These are phyloP conservation scores for Mycena indigotica DNA, from an alignment of 768 basidiomycete genomes.

Conservation along the genomic window DNA sequence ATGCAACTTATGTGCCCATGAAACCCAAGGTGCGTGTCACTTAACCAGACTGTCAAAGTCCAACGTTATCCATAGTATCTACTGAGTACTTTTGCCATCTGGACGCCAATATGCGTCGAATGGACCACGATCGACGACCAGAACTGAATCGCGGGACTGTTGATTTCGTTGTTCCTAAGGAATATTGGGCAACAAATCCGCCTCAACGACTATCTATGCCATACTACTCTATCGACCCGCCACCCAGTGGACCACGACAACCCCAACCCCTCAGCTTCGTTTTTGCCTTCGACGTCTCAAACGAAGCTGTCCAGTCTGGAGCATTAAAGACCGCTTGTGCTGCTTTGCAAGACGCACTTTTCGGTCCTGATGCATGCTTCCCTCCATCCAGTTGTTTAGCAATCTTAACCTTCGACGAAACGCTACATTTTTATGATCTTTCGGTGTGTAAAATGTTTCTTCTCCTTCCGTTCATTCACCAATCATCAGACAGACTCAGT, in stretches of 20 bases:
- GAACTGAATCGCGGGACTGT: conserved; percentile 91
- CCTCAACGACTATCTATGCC: conserved; percentile 53
- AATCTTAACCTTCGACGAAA: conserved; percentile 79
- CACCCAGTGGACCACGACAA: conserved; percentile 44
- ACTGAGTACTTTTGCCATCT: conserved; percentile 84
- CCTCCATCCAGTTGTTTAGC: conserved; percentile 62
- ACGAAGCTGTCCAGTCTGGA: conserved; percentile 66
- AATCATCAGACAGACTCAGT: conserved; percentile 47
- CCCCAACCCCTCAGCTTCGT: conserved; percentile 75
- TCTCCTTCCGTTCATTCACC: conserved; percentile 19
- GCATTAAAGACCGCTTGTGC: conserved; percentile 69
- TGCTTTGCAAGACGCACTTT: conserved; percentile 63
- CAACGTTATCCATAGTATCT: conserved; percentile 51
- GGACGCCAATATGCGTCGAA: conserved; percentile 71
- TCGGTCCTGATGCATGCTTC: conserved; percentile 58
- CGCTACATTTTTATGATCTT: conserved; percentile 87
- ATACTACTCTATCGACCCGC: conserved; percentile 55
- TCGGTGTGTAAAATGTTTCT: conserved; percentile 56
- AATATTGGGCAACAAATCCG: conserved; percentile 85
- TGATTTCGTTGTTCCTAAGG: conserved; percentile 80
- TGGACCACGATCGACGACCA: conserved; percentile 80
- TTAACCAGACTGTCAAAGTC: not conserved
- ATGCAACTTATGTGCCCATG: conserved; percentile 86
- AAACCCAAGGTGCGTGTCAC: conserved; percentile 73
- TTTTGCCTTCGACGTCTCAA: conserved; percentile 87